Conservation (phyloP, 306 rosid species). For the Quercus bicolor region DNA sequence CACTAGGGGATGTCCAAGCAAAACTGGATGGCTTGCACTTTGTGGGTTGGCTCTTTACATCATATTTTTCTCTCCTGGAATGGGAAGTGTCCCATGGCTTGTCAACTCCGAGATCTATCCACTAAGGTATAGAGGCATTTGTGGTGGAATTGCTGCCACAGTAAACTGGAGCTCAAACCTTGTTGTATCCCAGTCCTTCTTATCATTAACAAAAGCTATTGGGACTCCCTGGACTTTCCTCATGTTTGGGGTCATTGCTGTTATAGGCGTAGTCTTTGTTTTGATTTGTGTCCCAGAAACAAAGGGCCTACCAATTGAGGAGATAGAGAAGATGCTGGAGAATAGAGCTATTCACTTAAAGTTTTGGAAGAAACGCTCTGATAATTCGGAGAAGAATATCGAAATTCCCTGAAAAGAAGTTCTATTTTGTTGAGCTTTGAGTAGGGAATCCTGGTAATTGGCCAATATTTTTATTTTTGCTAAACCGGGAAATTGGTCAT, state of each 20-base stretch:
- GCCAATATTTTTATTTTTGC: no score
- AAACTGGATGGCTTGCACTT: constrained; percentile 49
- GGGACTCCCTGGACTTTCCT: constrained; percentile 57
- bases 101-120: constrained; percentile 68
- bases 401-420: neutral
- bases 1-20: constrained; percentile 64
- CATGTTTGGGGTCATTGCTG: constrained; percentile 35
- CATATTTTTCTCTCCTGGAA: constrained; percentile 58
- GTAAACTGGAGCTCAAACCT: constrained; percentile 55
- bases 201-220: constrained; percentile 36
- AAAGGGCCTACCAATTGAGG: constrained; percentile 63
- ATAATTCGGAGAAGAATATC: neutral
- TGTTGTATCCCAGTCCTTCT: constrained; percentile 49
- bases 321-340: constrained; percentile 59
- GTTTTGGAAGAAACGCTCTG: constrained; percentile 41
- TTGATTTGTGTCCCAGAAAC: constrained; percentile 55
- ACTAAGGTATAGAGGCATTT: constrained; percentile 42
- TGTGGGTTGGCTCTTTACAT: constrained; percentile 45
- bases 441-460: no score
- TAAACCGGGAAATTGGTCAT: no score
- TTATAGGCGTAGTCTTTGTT: constrained; percentile 47
- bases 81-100: constrained; percentile 72
- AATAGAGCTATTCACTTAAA: constrained; percentile 32
- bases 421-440: neutral
- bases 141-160: constrained; percentile 64